These are phyloP conservation scores for Exophiala bonariae DNA, from an alignment of 2,329 filamentous ascomycete genomes.

Conservation along the genomic window DNA sequence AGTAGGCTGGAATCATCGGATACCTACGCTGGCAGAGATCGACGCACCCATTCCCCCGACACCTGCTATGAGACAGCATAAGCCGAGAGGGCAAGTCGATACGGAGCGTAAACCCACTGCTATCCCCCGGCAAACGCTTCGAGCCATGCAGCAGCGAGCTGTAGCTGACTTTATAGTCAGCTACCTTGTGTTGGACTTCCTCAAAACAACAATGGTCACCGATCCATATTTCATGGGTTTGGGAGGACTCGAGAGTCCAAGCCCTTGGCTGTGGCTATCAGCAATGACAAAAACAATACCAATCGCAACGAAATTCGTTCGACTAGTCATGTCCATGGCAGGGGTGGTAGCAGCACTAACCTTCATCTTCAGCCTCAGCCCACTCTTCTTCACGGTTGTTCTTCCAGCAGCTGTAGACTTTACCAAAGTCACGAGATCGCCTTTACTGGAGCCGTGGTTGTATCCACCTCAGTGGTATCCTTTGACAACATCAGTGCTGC, in stretches of 20 bases:
- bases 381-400: conserved; percentile 59
- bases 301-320: conserved; percentile 51
- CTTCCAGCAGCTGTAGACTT: conserved; percentile 49
- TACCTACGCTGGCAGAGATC: conserved; percentile 45
- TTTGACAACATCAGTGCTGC: conserved; percentile 40
- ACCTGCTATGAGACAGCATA: conserved; percentile 23
- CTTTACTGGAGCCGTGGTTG: conserved; percentile 60
- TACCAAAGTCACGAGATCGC: conserved; percentile 55
- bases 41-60: conserved; percentile 29
- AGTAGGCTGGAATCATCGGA: conserved; percentile 61
- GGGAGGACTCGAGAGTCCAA: conserved; percentile 47
- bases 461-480: conserved; percentile 61
- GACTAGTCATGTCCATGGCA: conserved; percentile 56
- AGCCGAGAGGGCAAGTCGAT: conserved; percentile 26
- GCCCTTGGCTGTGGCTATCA: conserved; percentile 27
- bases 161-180: conserved; percentile 45
- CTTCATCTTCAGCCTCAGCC: conserved; percentile 60
- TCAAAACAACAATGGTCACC: conserved; percentile 67
- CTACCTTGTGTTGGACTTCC: conserved; percentile 69
- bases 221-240: conserved; percentile 76
- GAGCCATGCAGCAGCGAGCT: conserved; percentile 12
- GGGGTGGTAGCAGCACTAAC: conserved; percentile 63
- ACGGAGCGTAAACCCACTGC: conserved; percentile 15
- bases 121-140: conserved; percentile 9
- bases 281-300: conserved; percentile 9